These are phyloP conservation scores for Neopestalotiopsis sp. DNA, from an alignment of 2,329 filamentous ascomycete genomes.

Conservation along the genomic window DNA sequence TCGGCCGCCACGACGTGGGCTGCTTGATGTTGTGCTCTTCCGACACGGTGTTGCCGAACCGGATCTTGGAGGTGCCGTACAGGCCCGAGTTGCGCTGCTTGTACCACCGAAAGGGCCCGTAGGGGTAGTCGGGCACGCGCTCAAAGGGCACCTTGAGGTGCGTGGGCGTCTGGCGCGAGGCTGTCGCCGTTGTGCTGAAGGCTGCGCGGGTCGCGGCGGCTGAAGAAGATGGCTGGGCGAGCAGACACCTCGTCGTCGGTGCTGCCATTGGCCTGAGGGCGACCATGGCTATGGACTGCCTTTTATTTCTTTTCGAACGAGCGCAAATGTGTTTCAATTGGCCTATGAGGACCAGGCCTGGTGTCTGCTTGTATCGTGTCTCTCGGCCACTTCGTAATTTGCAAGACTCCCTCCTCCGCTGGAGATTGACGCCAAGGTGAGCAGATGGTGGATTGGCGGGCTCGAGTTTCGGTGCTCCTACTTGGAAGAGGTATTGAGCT, in stretches of 20 bases:
- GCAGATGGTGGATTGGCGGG: neutral
- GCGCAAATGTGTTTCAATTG: neutral
- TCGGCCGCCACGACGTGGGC: slow-evolving; percentile 76
- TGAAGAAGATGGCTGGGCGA: slow-evolving; percentile 10
- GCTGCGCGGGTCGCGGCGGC: slow-evolving; percentile 21
- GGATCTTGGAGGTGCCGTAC: slow-evolving; percentile 73
- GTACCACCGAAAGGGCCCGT: slow-evolving; percentile 72
- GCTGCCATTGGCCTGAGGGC: slow-evolving; percentile 9
- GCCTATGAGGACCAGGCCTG: neutral
- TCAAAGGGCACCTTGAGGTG: slow-evolving; percentile 46
- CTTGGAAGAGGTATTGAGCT: neutral
- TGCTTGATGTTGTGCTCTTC: slow-evolving; percentile 72
- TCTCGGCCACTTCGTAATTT: neutral
- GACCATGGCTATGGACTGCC: slow-evolving; percentile 7
- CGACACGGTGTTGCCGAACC: slow-evolving; percentile 80
- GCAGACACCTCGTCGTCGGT: slow-evolving; percentile 10
- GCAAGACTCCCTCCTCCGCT: neutral
- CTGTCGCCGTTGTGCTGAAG: slow-evolving; percentile 30
- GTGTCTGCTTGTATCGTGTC: neutral
- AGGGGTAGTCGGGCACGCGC: slow-evolving; percentile 70
- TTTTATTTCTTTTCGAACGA: neutral
- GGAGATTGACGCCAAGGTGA: neutral
- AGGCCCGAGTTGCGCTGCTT: slow-evolving; percentile 82
- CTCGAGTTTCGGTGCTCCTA: neutral
- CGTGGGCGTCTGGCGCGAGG: slow-evolving; percentile 34